Evolutionary conservation across 805 yeast genomes (phyloP), one percentile per base, ranked within the genome.

Genomic region (Wickerhamomyces bisporus): DNA sequence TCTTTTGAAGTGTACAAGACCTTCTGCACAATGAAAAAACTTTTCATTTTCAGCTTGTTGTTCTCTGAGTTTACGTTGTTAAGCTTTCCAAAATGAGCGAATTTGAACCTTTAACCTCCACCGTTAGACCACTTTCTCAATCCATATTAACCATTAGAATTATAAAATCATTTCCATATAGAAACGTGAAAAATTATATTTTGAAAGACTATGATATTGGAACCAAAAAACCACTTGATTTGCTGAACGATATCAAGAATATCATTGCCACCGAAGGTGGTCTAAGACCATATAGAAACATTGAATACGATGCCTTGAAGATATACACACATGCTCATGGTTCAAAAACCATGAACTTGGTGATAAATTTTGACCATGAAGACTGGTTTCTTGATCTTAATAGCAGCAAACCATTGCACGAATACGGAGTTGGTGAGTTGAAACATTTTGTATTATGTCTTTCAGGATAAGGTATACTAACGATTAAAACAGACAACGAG

Each of bases 321-420:
- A 72, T 93, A 6, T 93, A 93, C 63, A 84, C 96, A 21, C 88
- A 87, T 56, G 98, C 98, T 0, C 98, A 91, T 60, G 93, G 94
- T 11, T 75, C 95, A 23, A 93, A 93, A 63, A 86, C 96, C 2
- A 83, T 88, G 77, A 88, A 93, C 55, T 69, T 93, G 48, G 93
- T 88, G 33, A 84, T 93, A 45, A 93, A 93, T 58, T 74, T 93
- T 58, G 96, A 86, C 20, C 80, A 89, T 52, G 86, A 79, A 52
- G 84, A 81, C 40, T 84, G 94, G 88, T 65, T 85, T 5, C 57
- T 85, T 38, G 50, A 52, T 33, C 27, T 52, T 8, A 65, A 67
- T 29, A 29, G 47, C 60, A 37, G 58, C 51, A 26, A 66, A 67
- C 41, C 57, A 42, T 9, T 57, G 48, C 42, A 73, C 63, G 52